Evolutionary conservation across 306 rosid species (phyloP), one percentile per base, ranked within the genome.

Genomic region (Pyrus betulifolia): DNA sequence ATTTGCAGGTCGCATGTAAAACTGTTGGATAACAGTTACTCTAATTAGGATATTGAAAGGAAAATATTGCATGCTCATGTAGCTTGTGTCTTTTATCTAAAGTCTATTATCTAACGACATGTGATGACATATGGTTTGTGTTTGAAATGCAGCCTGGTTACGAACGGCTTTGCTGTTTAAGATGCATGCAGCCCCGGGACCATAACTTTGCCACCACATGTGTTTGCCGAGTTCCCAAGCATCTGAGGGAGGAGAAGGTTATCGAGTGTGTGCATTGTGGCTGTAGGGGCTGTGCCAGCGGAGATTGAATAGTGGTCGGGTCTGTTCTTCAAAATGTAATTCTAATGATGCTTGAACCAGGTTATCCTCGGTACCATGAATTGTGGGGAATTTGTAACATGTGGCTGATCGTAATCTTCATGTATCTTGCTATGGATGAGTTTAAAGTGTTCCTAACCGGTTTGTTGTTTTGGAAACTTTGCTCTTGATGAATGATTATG

Each of bases 231-330:
- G 98, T 93, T 28, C 98, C 98, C 25, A 88, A 90, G 82, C 91
- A 93, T 72, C 84, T 91, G 18, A 89, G 98, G 85, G 96, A 91
- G 84, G 98, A 89, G 84, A 93, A 93, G 81, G 92, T 89, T 19
- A 86, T 91, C 12, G 98, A 91, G 80, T 93, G 97, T 44, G 98
- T 93, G 72, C 97, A 93, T 54, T 93, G 98, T 35, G 97, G 97
- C 63, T 93, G 98, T 65, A 74, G 58, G 88, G 98, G 98, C 9
- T 93, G 98, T 72, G 98, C 98, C n/a, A 93, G 97, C 9, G 97
- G 97, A 66, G 98, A 91, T 54, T 93, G 85, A 90, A 69, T 46
- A 76, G 54, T 2, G 23, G 25, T 21, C 28, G 23, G 35, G 19
- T 73, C 51, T 64, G 61, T 49, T 72, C 44, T 31, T 69, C 28